Base-by-base conservation (phyloP, 768 basidiomycete species). In the Suillus weaverae region DNA sequence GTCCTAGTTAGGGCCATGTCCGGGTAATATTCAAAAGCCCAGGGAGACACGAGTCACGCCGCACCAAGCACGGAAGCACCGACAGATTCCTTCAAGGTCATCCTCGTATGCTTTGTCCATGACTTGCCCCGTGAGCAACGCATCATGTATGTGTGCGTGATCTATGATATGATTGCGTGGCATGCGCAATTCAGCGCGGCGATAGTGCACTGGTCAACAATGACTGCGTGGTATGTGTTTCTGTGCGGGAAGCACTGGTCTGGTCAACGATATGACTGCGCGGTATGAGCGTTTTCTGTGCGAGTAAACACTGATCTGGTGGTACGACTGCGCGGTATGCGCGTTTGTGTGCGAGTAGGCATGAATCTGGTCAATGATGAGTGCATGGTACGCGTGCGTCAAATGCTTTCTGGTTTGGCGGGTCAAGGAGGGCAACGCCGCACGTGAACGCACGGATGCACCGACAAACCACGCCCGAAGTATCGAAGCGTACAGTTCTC, bases 41-140 rank as follows among this genome's bases (percentile, higher is more conserved):
- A 39, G 26, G 38, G 57, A 59, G 38, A 65, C 60, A 33, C 36
- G 64, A 53, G 43, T 36, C 61, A 64, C 7, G 51, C 36, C 65
- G 63, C 65, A 30, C 65, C 36, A 22, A 39, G 65, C 63, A 59
- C 65, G 65, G 54, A 66, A 57, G 44, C 65, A 66, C 64, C 65
- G 65, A 66, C 60, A 66, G 41, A 48, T 36, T 32, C 60, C 48
- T 20, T 20, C 8, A 9, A 50, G 50, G 46, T 13, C 55, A 38
- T 46, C 43, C 63, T 64, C 63, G 63, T 46, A 62, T 50, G 61
- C 60, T 48, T 39, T 16, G 46, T 30, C 26, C 60, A 62, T 62
- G 60, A 61, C 60, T 64, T 55, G 63, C 50, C n/a, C 60, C 33
- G 22, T 3, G 57, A 50, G 33, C 32, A 46, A 60, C 39, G 57